Conservation (phyloP, 78 protist species). For the Bodo saltans region DNA sequence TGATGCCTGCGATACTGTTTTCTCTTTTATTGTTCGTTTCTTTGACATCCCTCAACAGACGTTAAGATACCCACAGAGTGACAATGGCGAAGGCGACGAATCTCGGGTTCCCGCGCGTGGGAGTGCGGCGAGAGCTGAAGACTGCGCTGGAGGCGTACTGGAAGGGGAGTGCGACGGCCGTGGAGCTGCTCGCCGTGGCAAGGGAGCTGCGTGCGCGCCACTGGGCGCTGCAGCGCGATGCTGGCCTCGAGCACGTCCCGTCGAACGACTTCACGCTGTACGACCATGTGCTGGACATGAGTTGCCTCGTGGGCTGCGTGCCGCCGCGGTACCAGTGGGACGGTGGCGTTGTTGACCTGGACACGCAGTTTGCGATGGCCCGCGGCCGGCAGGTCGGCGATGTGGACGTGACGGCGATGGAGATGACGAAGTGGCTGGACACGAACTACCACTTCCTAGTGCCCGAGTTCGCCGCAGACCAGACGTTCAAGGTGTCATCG, state of each 20-base stretch:
- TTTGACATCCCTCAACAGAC: neutral
- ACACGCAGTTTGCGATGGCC: slow-evolving; percentile 65
- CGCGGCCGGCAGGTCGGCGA: slow-evolving; percentile 69
- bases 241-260: slow-evolving; percentile 51
- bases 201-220: no score
- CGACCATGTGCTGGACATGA: slow-evolving; percentile 66
- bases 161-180: slow-evolving; percentile 41
- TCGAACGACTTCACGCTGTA: slow-evolving; percentile 60
- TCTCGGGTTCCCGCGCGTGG: slow-evolving; percentile 41
- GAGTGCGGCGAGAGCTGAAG: slow-evolving; percentile 55
- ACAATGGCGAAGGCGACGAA: neutral
- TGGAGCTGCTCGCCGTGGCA: slow-evolving; percentile 36
- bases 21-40: no score
- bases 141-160: slow-evolving; percentile 57
- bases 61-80: neutral
- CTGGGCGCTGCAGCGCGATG: slow-evolving; percentile 15
- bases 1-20: neutral
- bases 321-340: slow-evolving; percentile 44
- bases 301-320: slow-evolving; percentile 44
- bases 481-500: no score
- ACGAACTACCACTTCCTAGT: slow-evolving; percentile 77
- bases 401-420: slow-evolving; percentile 53
- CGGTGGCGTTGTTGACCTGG: slow-evolving; percentile 51
- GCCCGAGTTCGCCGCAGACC: slow-evolving; percentile 56
- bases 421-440: slow-evolving; percentile 77